phyloP scores from a whole-genome alignment of 768 basidiomycete genomes.

The Russula ochroleuca region DNA sequence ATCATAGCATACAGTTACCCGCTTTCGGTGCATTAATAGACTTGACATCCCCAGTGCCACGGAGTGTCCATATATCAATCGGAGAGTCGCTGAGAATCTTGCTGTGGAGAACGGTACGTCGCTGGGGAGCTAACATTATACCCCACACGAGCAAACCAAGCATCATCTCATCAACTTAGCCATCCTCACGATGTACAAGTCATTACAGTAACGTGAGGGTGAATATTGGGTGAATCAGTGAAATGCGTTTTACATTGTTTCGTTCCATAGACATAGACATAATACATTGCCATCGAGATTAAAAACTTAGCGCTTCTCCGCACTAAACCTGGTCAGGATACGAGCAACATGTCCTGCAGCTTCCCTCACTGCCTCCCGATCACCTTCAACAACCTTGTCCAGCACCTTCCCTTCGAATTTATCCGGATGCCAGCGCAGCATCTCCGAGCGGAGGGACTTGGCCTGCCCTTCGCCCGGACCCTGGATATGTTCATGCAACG shows the following conservation, averaged over 20 bases:
- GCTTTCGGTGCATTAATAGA: conserved; percentile 2
- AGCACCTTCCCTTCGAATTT: conserved; percentile 43
- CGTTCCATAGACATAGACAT: not conserved
- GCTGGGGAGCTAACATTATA: not conserved
- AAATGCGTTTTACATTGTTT: not conserved
- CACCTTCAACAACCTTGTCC: conserved; percentile 34
- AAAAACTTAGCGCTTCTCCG: conserved; percentile 1
- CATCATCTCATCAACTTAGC: not conserved
- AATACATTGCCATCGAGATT: not conserved
- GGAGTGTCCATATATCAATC: not conserved
- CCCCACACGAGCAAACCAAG: not conserved
- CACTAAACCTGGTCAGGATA: conserved; percentile 38
- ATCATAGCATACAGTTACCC: conserved; percentile 9
- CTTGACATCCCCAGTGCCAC: not conserved
- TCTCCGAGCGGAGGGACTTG: conserved; percentile 42
- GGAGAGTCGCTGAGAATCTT: not conserved
- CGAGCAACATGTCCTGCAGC: conserved; percentile 41
- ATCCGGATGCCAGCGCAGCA: conserved; percentile 54
- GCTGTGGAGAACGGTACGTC: not conserved
- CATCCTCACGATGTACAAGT: not conserved
- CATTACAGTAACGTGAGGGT: not conserved
- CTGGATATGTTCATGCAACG: conserved; percentile 32
- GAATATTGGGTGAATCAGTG: not conserved
- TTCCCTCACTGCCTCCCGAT: conserved; percentile 36
- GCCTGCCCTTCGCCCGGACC: conserved; percentile 32